phyloP scores from a whole-genome alignment of 257 asterid genomes.

The Forsythia suspensa region DNA sequence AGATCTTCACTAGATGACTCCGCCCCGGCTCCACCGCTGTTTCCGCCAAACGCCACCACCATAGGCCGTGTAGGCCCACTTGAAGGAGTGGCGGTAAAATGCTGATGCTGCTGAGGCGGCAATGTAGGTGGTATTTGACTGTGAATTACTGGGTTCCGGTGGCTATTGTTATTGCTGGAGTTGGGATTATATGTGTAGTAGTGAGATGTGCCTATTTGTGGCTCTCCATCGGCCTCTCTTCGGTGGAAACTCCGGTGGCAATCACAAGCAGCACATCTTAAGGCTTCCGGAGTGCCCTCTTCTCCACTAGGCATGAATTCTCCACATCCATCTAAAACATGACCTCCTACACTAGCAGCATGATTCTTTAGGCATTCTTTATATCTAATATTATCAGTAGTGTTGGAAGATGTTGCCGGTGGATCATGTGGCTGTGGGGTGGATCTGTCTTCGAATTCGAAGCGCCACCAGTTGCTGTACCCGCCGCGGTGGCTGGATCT shows the following conservation, averaged over 20 bases:
- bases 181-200: slow-evolving; percentile 10
- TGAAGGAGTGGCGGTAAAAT: slow-evolving; percentile 13
- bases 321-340: slow-evolving; percentile 81
- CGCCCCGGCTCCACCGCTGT: slow-evolving; percentile 35
- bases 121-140: not conserved
- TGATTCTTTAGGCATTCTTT: slow-evolving; percentile 83
- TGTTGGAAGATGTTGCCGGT: slow-evolving; percentile 12
- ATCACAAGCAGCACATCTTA: slow-evolving; percentile 81
- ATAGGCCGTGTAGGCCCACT: slow-evolving; percentile 15
- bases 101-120: slow-evolving; percentile 13
- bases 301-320: slow-evolving; percentile 90
- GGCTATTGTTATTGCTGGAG: slow-evolving; percentile 4
- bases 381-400: slow-evolving; percentile 29
- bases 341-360: slow-evolving; percentile 75
- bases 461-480: slow-evolving; percentile 17
- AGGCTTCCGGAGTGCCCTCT: slow-evolving; percentile 51
- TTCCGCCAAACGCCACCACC: slow-evolving; percentile 61
- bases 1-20: slow-evolving; percentile 77
- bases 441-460: slow-evolving; percentile 27
- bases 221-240: slow-evolving; percentile 43
- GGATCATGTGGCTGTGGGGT: slow-evolving; percentile 17
- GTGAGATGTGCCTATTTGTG: slow-evolving; percentile 10
- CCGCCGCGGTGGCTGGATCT: slow-evolving; percentile 40
- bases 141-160: slow-evolving; percentile 14
- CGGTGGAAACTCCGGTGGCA: slow-evolving; percentile 94